A percentile compares a stretch with the other conserved stretches of the same genome.
Conservation (phyloP, 768 basidiomycete species). For the Boletus subparvulus region DNA sequence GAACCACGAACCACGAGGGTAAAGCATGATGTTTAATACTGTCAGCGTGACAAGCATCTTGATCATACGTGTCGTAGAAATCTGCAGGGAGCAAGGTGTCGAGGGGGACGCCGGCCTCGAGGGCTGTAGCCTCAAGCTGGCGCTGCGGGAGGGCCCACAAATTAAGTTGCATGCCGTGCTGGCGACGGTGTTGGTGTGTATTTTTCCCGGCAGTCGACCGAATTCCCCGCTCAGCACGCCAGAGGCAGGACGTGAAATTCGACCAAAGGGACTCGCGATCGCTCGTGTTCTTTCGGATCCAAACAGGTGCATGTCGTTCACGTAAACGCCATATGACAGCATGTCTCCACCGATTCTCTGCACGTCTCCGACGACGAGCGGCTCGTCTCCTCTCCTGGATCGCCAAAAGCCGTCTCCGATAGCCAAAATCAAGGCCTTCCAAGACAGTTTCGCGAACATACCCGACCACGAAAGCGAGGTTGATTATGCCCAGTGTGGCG, state of each 20-base stretch:
- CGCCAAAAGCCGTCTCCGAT: slow-evolving; percentile 51
- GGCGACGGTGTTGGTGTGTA: slow-evolving; percentile 15
- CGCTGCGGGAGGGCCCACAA: slow-evolving; percentile 53
- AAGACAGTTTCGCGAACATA: slow-evolving; percentile 69
- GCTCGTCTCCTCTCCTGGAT: slow-evolving; percentile 48
- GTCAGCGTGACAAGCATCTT: background rate
- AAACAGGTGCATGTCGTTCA: slow-evolving; percentile 47
- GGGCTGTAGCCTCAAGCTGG: slow-evolving; percentile 60
- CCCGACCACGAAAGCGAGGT: slow-evolving; percentile 60
- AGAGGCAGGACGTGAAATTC: slow-evolving; percentile 8
- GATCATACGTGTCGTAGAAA: slow-evolving; percentile 26
- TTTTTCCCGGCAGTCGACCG: background rate
- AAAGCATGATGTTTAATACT: background rate
- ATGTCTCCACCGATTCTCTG: slow-evolving; percentile 54
- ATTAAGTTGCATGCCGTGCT: slow-evolving; percentile 59
- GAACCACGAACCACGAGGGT: slow-evolving; percentile 19
- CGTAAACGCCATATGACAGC: slow-evolving; percentile 66
- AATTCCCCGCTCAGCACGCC: slow-evolving; percentile 10
- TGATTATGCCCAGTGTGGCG: slow-evolving; percentile 59
- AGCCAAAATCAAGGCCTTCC: slow-evolving; percentile 68
- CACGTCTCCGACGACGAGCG: slow-evolving; percentile 42
- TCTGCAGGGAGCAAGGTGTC: slow-evolving; percentile 47
- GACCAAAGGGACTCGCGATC: slow-evolving; percentile 6
- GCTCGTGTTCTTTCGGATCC: slow-evolving; percentile 44
- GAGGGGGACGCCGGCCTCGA: slow-evolving; percentile 67